phyloP scores from a whole-genome alignment of 805 yeast genomes.

The Ogataea henricii region DNA sequence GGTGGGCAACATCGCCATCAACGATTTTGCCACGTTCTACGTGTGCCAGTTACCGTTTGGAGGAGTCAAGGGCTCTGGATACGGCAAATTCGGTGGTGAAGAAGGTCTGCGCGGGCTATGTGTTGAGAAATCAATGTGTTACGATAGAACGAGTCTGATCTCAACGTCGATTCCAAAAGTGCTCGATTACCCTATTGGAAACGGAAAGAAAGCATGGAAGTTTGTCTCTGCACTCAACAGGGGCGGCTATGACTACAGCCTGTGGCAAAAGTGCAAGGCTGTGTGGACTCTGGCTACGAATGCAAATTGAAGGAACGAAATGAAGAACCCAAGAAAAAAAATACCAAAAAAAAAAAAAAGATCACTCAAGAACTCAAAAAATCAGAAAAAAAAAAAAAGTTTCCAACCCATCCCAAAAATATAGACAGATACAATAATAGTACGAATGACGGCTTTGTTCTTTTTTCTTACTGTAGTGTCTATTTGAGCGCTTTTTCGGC shows the following conservation, averaged over 20 bases:
- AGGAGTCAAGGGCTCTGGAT: conserved; percentile 90
- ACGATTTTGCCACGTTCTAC: conserved; percentile 95
- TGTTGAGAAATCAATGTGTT: conserved; percentile 81
- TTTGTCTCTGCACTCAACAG: conserved; percentile 80
- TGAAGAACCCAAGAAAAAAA: neutral
- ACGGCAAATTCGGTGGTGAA: conserved; percentile 97
- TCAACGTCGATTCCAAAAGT: conserved; percentile 85
- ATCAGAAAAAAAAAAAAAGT: neutral
- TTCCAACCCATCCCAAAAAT: neutral
- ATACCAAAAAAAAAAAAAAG: too few species aligned
- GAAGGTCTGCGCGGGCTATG: conserved; percentile 94
- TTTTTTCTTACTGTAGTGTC: neutral
- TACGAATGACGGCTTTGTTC: neutral
- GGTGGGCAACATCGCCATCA: conserved; percentile 93
- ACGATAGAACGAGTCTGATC: conserved; percentile 76
- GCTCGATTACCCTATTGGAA: conserved; percentile 86
- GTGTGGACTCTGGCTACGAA: conserved; percentile 55
- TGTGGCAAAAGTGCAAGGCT: conserved; percentile 67
- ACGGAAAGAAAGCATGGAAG: conserved; percentile 82
- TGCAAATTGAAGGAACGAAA: conserved; percentile 24
- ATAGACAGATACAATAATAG: conserved; percentile 9
- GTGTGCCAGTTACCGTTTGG: conserved; percentile 98
- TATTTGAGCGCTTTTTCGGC: conserved; percentile 45
- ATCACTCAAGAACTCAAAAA: too few species aligned
- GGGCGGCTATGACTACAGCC: conserved; percentile 78